Base-by-base conservation (phyloP, 352 stramenopile species). In the Phytophthora litchii region DNA sequence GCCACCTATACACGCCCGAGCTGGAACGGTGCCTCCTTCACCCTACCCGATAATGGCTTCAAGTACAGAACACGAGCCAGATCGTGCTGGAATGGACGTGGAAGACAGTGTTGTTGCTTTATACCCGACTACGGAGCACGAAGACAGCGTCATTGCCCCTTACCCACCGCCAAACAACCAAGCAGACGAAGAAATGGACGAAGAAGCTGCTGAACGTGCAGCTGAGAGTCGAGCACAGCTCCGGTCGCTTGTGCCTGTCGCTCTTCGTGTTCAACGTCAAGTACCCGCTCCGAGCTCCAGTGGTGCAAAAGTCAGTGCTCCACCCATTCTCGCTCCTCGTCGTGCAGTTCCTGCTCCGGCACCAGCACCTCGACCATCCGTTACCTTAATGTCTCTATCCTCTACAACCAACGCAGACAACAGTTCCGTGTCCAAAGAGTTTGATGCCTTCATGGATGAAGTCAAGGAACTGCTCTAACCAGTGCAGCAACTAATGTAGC, bases 401-500 rank as follows among this genome's bases (percentile, higher is more conserved):
- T 29, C 52, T 12, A 44, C 43, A 62, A 20, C 14, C 42, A 11
- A n/a, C 49, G 23, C 29, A 23, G 20, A 36, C 3, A 60, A 38
- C 4, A 50, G 13, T 1, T 82, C 77, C 3, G 69, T 78, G 8
- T 83, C 79, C 0, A 82, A 73, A 25, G 76, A 88, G 42, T 89
- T 86, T 29, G 79, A 89, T 32, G 64, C 73, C 14, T 91, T 91
- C 65, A 88, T 91, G 70, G 70, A 87, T n/a, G 79, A 91, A 46
- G 77, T 88, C 45, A 76, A 85, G 27, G 67, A 64, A 9, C 21
- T 77, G 44, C 38, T 80, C 16, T 72, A 68, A 56, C n/a, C 7
- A 8, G 25, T 45, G 34, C 19, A 42, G 31, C 4, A 36, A 44
- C 12, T 19, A 38, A 56, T 54, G 43, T 67, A 63, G 44, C 55